Base-by-base conservation (phyloP, 176 grass and related monocot genomes). In the Oryza longistaminata region DNA sequence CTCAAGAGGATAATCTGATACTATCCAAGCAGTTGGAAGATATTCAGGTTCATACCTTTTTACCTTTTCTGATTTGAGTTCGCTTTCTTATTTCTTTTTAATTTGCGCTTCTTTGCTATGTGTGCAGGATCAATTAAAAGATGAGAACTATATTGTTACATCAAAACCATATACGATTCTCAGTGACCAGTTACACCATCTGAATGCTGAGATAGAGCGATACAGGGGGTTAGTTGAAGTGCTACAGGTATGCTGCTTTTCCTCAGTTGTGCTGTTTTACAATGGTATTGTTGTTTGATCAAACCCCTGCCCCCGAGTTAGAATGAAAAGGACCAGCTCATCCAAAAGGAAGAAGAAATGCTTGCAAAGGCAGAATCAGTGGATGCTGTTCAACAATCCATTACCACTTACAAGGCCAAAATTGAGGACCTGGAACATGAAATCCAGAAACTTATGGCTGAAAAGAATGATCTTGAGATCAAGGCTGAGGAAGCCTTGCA, bases 1-100 rank as follows among this genome's bases (percentile, higher is more conserved):
- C 96, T 70, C 96, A 95, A 92, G 96, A 95, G 85, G 91, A 95
- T 86, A 93, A 95, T 87, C 69, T 95, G 46, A 95, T 93, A 76
- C 83, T 98, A 66, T 95, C 93, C 25, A 95, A 82, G 83, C 87
- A 95, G 76, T 85, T 98, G 81, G 96, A 93, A 87, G 93, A 98
- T 87, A 87, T 98, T 90, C 91, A 98, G 89, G 96, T 95, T 86
- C 35, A 70, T 76, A 81, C 84, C 72, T 68, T 74, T 26, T 44
- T 69, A 70, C 39, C 64, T 81, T 66, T 68, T 5, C 35, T 82
- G 43, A 55, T 68, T 78, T 21, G 79, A 82, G 22, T 64, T 84
- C n/a, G 8, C 83, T 66, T 76, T 85, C 29, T 89, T 79, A 29
- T 85, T 70, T 58, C 9, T 21, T 58, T 50, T 31, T 17, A 62